Conservation (phyloP, 2,329 filamentous ascomycete species). For the Colletotrichum karsti region DNA sequence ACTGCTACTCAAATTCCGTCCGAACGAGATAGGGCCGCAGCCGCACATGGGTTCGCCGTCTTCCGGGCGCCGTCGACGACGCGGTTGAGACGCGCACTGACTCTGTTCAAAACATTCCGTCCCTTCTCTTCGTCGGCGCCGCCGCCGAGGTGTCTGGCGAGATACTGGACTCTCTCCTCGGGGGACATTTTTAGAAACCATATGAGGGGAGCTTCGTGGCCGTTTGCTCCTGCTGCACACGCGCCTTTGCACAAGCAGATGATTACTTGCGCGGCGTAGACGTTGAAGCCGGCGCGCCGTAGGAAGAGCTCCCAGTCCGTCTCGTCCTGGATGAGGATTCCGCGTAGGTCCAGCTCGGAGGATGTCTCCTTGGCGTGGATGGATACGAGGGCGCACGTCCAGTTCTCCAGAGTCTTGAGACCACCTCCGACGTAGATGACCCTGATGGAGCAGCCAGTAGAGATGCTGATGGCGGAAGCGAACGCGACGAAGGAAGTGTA, state of each 20-base stretch:
- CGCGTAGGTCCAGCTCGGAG: constrained; percentile 34
- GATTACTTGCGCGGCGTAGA: constrained; percentile 44
- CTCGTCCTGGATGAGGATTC: constrained; percentile 47
- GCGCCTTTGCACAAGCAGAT: constrained; percentile 36
- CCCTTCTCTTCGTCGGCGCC: background rate
- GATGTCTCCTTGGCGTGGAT: constrained; percentile 44
- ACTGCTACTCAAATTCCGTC: constrained; percentile 6
- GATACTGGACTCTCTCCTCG: constrained; percentile 34
- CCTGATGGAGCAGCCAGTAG: constrained; percentile 36
- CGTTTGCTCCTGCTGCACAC: constrained; percentile 26
- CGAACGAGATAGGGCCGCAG: background rate
- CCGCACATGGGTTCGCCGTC: constrained; percentile 11
- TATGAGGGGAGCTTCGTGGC: constrained; percentile 35
- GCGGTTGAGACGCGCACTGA: constrained; percentile 16
- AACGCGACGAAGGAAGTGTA: constrained; percentile 62
- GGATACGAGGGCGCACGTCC: constrained; percentile 62
- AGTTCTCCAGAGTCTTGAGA: constrained; percentile 57
- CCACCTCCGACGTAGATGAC: constrained; percentile 60
- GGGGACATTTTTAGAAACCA: constrained; percentile 40
- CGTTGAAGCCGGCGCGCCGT: constrained; percentile 44
- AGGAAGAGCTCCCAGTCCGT: constrained; percentile 49
- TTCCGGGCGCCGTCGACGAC: background rate
- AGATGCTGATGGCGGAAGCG: constrained; percentile 46
- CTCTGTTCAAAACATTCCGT: background rate
- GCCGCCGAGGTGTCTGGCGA: constrained; percentile 37